Conservation (phyloP, 139 green algal genomes). For the Volvox reticuliferus region DNA sequence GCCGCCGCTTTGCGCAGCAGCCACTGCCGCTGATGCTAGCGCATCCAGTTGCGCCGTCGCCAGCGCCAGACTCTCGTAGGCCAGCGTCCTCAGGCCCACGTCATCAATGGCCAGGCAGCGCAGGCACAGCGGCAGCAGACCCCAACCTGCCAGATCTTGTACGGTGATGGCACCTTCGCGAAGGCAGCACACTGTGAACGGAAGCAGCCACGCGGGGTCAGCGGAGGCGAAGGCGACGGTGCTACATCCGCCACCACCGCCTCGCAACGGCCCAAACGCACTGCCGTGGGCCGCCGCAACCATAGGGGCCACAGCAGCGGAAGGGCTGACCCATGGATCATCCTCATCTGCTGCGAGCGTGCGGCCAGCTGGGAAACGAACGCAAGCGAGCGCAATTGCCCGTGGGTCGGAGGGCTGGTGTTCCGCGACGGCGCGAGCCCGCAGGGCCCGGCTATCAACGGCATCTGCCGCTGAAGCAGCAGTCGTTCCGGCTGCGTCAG, state of each 20-base stretch:
- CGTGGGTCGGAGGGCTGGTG: slow-evolving; percentile 3
- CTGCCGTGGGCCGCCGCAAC: background rate
- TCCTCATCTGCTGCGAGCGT: slow-evolving; percentile 41
- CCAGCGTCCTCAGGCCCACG: slow-evolving; percentile 29
- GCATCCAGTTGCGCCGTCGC: slow-evolving; percentile 27
- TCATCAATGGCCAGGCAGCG: slow-evolving; percentile 64
- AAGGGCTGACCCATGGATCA: background rate
- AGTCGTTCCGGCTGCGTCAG: background rate
- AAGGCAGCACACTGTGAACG: slow-evolving; percentile 58
- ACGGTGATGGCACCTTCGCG: slow-evolving; percentile 31
- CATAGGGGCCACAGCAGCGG: background rate
- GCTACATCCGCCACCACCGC: slow-evolving; percentile 8
- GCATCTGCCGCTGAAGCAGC: background rate
- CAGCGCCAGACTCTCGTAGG: slow-evolving; percentile 27
- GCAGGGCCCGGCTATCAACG: background rate
- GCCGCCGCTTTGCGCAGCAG: background rate
- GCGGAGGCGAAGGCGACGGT: slow-evolving; percentile 32
- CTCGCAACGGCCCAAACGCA: too few species aligned
- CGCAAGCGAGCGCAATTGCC: background rate
- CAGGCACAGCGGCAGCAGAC: slow-evolving; percentile 70
- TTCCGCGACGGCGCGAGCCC: background rate
- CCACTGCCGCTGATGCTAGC: slow-evolving; percentile 3
- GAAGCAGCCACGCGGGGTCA: slow-evolving; percentile 73
- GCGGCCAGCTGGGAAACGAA: background rate
- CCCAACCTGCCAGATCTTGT: slow-evolving; percentile 50